phyloP scores from a whole-genome alignment of 257 asterid genomes.

The Knoxia roxburghii region DNA sequence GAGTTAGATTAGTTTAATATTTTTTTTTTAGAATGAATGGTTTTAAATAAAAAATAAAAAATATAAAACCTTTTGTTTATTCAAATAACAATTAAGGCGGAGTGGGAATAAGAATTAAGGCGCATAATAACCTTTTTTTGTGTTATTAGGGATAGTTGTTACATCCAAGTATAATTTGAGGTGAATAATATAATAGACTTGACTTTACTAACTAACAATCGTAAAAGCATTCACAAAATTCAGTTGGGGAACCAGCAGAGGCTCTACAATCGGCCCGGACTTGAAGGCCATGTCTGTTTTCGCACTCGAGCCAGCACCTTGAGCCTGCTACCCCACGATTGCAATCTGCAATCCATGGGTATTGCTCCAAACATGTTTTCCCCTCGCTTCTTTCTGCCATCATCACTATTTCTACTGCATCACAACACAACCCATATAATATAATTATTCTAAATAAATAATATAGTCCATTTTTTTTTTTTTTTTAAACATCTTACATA shows the following conservation, averaged over 20 bases:
- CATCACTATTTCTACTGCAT: not conserved
- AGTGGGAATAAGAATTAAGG: too few species aligned
- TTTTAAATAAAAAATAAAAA: too few species aligned
- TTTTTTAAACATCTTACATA: too few species aligned
- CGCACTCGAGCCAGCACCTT: slow-evolving; percentile 8
- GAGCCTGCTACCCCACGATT: not conserved
- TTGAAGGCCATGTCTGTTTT: not conserved
- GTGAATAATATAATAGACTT: too few species aligned
- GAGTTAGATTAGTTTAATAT: too few species aligned
- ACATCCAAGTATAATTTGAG: too few species aligned
- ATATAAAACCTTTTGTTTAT: too few species aligned
- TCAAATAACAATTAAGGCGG: too few species aligned
- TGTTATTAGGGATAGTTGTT: too few species aligned
- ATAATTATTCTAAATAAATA: not conserved
- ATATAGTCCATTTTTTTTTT: not conserved
- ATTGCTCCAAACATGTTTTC: not conserved
- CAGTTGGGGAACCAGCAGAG: not conserved
- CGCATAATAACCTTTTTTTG: too few species aligned
- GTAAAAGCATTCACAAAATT: slow-evolving; percentile 4
- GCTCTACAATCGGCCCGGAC: not conserved
- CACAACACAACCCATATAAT: too few species aligned
- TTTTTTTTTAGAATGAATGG: too few species aligned
- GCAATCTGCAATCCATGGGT: not conserved
- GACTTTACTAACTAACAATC: not conserved
- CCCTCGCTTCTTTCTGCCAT: not conserved